These are phyloP conservation scores for Aphanomyces astaci DNA, from an alignment of 352 stramenopile species.

Conservation along the genomic window DNA sequence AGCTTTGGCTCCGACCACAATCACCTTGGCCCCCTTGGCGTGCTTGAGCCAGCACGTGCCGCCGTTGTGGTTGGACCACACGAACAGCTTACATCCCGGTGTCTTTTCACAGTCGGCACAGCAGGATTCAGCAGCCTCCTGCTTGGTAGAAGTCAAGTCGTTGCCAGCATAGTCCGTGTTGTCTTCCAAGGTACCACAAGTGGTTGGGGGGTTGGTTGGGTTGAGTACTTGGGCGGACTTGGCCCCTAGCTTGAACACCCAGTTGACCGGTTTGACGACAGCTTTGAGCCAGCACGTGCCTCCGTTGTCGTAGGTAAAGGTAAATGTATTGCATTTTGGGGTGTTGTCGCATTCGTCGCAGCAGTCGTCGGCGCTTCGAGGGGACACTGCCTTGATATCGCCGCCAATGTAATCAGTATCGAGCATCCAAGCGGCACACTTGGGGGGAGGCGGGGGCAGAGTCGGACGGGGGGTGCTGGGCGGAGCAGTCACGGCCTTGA, in stretches of 20 bases:
- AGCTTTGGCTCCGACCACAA: neutral
- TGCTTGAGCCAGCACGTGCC: conserved; percentile 17
- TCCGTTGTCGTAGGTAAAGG: neutral
- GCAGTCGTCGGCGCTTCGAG: conserved; percentile 24
- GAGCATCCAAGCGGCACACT: neutral
- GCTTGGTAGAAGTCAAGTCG: conserved; percentile 11
- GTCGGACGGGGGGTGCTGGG: neutral
- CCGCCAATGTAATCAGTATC: conserved; percentile 26
- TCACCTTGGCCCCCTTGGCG: neutral
- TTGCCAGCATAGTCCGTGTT: conserved; percentile 18
- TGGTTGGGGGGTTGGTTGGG: neutral
- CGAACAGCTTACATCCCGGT: conserved; percentile 1
- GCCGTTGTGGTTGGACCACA: neutral
- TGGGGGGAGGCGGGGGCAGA: neutral
- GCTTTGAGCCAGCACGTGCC: conserved; percentile 18
- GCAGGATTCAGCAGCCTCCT: neutral
- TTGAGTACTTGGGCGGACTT: neutral
- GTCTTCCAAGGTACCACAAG: neutral
- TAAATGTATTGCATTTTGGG: neutral
- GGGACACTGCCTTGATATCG: conserved; percentile 24
- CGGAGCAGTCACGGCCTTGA: neutral
- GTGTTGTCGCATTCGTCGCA: conserved; percentile 28
- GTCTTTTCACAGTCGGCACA: conserved; percentile 16
- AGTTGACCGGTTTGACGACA: neutral
- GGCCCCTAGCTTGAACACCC: neutral